Base-by-base conservation (phyloP, 2,329 filamentous ascomycete genomes). In the Clonostachys rhizophaga region DNA sequence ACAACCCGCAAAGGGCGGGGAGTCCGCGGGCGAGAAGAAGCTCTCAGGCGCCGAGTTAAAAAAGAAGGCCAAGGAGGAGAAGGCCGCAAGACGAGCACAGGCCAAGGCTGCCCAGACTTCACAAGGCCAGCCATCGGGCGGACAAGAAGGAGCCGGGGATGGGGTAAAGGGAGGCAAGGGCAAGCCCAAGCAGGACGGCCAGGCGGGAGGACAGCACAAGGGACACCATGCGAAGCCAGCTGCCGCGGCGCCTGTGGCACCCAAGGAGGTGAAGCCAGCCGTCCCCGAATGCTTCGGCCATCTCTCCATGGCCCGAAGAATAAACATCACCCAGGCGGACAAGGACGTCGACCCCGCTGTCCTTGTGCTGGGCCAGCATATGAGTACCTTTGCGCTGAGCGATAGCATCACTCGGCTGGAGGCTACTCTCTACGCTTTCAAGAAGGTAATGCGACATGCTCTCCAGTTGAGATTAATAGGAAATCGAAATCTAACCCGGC, bases 341-440 rank as follows among this genome's bases (percentile, higher is more conserved):
- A 71, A 86, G 81, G 70, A 87, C 74, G 89, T 97, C 17, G 89
- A 97, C 63, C 91, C 91, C 4, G 84, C 88, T 2, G 84, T 99
- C 3, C 72, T 96, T 53, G 83, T 87, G 1, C 73, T 97, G 42
- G 94, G 92, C 9, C 81, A 97, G 63, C 89, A 96, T 67, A 91
- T 97, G 78, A 87, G 86, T 57, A 85, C 84, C 50, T 97, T 96
- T 67, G 80, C 84, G 36, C 83, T 99, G 49, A 91, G 87, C 58
- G 94, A 95, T 54, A 95, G 90, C 62, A 95, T 87, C 64, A 87
- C 90, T 41, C 81, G 94, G 53, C 85, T 95, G 58, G 86, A 96
- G 52, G 87, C 89, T 34, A 97, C 91, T 57, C 72, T 99, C 42
- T 70, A 94, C 54, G 91, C 89, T 2, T 95, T 99, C 63, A 95